Evolutionary conservation across 139 green algal species (phyloP), one percentile per base, ranked within the genome.

Genomic region (Chlamydomonas eustigma): DNA sequence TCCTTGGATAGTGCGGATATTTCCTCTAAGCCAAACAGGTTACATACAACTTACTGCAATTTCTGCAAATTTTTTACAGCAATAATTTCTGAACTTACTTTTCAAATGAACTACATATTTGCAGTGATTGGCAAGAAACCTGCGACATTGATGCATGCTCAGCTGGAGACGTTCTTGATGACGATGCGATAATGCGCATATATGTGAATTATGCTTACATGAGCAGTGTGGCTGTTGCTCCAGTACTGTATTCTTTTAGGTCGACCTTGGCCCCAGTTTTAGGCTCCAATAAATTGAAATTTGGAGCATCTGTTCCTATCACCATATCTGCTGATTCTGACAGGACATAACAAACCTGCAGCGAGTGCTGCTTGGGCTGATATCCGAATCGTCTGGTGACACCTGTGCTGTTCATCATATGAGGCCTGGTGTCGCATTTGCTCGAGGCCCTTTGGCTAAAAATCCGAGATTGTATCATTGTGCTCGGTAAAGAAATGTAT

Each of bases 1-100:
- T 91, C 86, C 39, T 82, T 78, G 1, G 81, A 79, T 12, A 94
- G 73, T 32, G 81, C 73, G 3, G 77, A 67, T 6, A 92, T 83
- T 18, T 64, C 74, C 33, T 81, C 76, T 84, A 52, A 8, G 64
- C 5, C 22, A 30, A 22, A 50, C 1, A 3, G 37, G 63, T 37
- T 12, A 58, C 44, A 58, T 28, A 22, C 12, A 12, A 58, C 22
- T 22, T 28, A 12, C 44, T 58, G 12, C 12, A 58, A 12, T 22
- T 28, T 12, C 44, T 12, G 12, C 12, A 12, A 58, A 22, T 22
- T 12, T 58, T 12, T 58, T 12, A 12, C 12, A 32, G 68, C 24
- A 68, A 25, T 50, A 67, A 58, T n/a, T n/a, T n/a, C n/a, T n/a
- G 44, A 12, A 58, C 44, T 58, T 58, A 58, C 44, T 22, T 22